A percentile compares a stretch with the other conserved stretches of the same genome.
These are phyloP conservation scores for Cercophora newfieldiana DNA, from an alignment of 495 filamentous ascomycete genomes.

Conservation along the genomic window DNA sequence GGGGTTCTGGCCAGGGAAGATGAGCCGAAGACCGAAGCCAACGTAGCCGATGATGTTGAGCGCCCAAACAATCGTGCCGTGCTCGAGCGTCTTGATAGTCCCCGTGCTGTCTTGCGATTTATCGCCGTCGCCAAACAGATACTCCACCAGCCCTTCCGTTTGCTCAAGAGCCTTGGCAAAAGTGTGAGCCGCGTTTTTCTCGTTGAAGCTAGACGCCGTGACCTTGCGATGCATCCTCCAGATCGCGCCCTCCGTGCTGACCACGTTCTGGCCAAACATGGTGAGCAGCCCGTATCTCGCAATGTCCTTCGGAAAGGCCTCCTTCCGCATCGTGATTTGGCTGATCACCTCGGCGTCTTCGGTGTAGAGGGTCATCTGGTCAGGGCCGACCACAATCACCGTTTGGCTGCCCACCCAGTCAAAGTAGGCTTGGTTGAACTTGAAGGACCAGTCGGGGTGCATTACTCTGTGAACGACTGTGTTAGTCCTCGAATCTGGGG, in stretches of 20 bases:
- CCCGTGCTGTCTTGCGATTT: constrained; percentile 30
- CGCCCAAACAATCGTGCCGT: constrained; percentile 62
- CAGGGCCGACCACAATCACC: constrained; percentile 58
- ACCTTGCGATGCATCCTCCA: constrained; percentile 72
- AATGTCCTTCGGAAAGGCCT: constrained; percentile 68
- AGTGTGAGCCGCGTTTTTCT: constrained; percentile 68
- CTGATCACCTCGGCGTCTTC: constrained; percentile 59
- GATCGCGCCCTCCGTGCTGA: constrained; percentile 60
- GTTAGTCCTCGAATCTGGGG: not conserved
- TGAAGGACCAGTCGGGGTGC: constrained; percentile 39
- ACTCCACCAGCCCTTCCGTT: constrained; percentile 56
- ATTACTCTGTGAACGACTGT: constrained; percentile 27
- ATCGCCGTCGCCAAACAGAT: constrained; percentile 37
- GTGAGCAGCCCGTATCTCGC: constrained; percentile 56
- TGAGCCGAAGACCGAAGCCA: constrained; percentile 61
- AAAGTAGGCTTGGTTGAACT: constrained; percentile 37
- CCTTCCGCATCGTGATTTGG: constrained; percentile 59
- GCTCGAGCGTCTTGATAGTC: constrained; percentile 52
- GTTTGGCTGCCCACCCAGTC: constrained; percentile 39
- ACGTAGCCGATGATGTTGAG: constrained; percentile 69
- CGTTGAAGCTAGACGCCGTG: constrained; percentile 66
- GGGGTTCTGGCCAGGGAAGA: constrained; percentile 54
- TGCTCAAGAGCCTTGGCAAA: constrained; percentile 62
- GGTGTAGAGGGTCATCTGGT: constrained; percentile 46
- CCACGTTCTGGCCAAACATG: constrained; percentile 64